A percentile compares a stretch with the other conserved stretches of the same genome.
Conservation (phyloP, 495 filamentous ascomycete genomes). For the Penicillium tannophilum region DNA sequence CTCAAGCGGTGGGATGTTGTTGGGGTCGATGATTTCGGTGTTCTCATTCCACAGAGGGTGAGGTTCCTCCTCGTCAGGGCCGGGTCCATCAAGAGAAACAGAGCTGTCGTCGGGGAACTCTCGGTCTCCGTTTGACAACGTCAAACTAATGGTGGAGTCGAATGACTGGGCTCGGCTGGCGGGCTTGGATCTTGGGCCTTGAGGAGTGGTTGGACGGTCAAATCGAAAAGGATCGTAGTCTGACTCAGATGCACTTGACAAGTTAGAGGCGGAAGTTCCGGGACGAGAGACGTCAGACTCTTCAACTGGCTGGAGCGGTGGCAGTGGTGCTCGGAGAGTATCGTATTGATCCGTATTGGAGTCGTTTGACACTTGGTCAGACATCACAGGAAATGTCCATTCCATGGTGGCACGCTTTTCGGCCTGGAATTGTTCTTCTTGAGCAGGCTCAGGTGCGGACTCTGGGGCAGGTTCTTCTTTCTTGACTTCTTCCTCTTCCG, state of each 20-base stretch:
- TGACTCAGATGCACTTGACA: slow-evolving; percentile 39
- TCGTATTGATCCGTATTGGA: slow-evolving; percentile 25
- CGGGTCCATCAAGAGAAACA: slow-evolving; percentile 40
- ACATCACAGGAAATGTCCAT: slow-evolving; percentile 54
- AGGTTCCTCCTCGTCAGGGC: slow-evolving; percentile 43
- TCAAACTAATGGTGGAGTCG: slow-evolving; percentile 7
- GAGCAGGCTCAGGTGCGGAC: slow-evolving; percentile 19
- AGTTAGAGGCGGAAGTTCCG: slow-evolving; percentile 42
- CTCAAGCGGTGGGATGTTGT: slow-evolving; percentile 15
- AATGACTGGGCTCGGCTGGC: slow-evolving; percentile 22
- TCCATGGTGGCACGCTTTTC: slow-evolving; percentile 45
- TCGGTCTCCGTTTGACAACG: background rate
- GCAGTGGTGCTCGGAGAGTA: slow-evolving; percentile 40
- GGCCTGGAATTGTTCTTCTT: slow-evolving; percentile 26
- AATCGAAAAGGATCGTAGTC: slow-evolving; percentile 53
- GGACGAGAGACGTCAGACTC: slow-evolving; percentile 36
- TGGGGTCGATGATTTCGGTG: slow-evolving; percentile 6
- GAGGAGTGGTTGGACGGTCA: slow-evolving; percentile 39
- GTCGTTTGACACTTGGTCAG: slow-evolving; percentile 18
- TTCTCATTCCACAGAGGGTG: slow-evolving; percentile 26
- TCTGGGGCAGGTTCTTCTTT: slow-evolving; percentile 9
- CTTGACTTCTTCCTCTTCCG: slow-evolving; percentile 18
- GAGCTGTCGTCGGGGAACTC: slow-evolving; percentile 5
- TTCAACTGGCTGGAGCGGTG: slow-evolving; percentile 25
- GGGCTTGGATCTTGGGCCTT: slow-evolving; percentile 10